Base-by-base conservation (phyloP, 73 alveolate species). In the Uronychia binucleata region DNA sequence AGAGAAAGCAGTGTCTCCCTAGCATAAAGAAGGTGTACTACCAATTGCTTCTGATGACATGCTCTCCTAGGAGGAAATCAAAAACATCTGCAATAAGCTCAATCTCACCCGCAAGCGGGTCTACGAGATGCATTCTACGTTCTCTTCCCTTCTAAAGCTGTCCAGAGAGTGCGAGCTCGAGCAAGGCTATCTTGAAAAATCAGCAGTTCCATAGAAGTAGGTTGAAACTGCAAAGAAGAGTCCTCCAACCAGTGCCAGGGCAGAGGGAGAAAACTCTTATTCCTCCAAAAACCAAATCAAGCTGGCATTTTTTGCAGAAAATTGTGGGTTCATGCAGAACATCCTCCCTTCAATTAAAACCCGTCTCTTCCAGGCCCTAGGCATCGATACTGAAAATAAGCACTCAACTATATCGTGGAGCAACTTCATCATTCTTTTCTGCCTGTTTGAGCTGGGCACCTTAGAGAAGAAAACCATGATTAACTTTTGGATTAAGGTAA, bases 331-430 rank as follows among this genome's bases (percentile, higher is more conserved):
- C 59, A 80, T 80, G 30, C 59, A 77, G 28, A 75, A 57, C 60
- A 80, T 80, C 29, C 28, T 80, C 1, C 79, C 87, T n/a, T 27
- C 87, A 11, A 77, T 80, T 57, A 26, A 80, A 59, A 77, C 34
- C 25, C 32, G 87, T 1, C 33, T 80, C n/a, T 80, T 80, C 33
- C 29, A 35, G 29, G 87, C 87, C 1, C 80, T 80, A 57, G 87
- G 87, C 30, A 58, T 80, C 1, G 87, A 80, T 80, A 80, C 60
- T 26, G 87, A 75, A n/a, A 80, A 80, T 28, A 80, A 30, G 59
- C 27, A 35, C 59, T 80, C 87, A 26, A 77, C 58, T 25, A 80
- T 80, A 1, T 35, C 80, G 1, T 80, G 87, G 87, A 77, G 60
- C n/a, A 26, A 57, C 58, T 80, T 80, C 59, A 26, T 80, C 1